These are phyloP conservation scores for Cytospora paraplurivora DNA, from an alignment of 2,329 filamentous ascomycete genomes.

Conservation along the genomic window DNA sequence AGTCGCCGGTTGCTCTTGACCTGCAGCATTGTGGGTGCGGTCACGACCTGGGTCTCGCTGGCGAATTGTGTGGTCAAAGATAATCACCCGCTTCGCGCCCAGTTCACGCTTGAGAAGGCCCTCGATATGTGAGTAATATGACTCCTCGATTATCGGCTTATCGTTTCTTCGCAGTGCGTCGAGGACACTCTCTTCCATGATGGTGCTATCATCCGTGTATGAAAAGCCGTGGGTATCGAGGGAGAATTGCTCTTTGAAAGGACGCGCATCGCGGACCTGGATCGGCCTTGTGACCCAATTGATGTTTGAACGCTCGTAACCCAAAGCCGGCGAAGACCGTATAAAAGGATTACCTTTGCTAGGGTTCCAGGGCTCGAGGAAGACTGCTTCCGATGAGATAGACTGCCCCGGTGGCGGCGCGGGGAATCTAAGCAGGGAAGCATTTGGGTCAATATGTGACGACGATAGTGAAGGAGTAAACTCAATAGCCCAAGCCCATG, in stretches of 20 bases:
- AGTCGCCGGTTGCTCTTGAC: neutral
- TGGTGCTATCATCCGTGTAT: neutral
- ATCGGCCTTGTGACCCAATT: neutral
- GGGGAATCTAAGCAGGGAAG: no score
- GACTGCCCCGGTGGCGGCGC: no score
- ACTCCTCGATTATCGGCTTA: neutral
- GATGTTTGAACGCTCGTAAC: neutral
- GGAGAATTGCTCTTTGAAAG: neutral
- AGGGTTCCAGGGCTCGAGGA: neutral
- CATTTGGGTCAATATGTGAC: no score
- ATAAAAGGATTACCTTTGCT: neutral
- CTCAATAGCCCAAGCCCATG: conserved; percentile 34
- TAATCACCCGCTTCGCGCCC: neutral
- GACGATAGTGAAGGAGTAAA: neutral
- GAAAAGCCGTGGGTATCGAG: neutral
- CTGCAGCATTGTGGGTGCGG: neutral
- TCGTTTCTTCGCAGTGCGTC: neutral
- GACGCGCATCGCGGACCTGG: neutral
- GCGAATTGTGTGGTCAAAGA: neutral
- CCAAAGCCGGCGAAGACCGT: neutral
- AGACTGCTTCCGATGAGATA: no score
- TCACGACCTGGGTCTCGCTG: neutral
- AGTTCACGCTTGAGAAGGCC: neutral
- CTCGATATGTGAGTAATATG: neutral
- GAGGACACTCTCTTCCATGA: neutral